Conservation (phyloP, 2,329 filamentous ascomycete species). For the Aspergillus alliaceus region DNA sequence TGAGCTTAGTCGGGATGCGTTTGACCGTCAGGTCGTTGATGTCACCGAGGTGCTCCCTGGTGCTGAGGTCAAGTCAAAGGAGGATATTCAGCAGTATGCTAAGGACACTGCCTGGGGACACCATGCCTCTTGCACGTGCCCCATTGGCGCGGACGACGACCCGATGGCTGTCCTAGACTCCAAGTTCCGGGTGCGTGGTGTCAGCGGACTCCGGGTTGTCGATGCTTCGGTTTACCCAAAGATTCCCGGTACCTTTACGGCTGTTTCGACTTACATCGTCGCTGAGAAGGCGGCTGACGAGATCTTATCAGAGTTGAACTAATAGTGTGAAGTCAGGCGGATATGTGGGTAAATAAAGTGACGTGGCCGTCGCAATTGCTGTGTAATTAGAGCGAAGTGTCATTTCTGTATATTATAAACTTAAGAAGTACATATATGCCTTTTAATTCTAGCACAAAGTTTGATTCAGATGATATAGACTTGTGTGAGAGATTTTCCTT, state of each 20-base stretch:
- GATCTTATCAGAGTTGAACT: no score
- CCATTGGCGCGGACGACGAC: conserved; percentile 57
- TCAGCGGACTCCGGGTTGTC: conserved; percentile 59
- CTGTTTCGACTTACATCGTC: conserved; percentile 56
- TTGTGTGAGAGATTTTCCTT: no score
- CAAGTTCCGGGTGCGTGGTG: conserved; percentile 58
- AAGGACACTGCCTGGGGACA: conserved; percentile 57
- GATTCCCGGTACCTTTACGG: conserved; percentile 56
- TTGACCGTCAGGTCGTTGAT: conserved; percentile 39
- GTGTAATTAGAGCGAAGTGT: no score
- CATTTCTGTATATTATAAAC: no score
- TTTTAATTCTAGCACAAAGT: no score
- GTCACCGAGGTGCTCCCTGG: conserved; percentile 48
- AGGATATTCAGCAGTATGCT: conserved; percentile 49
- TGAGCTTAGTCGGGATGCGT: conserved; percentile 51
- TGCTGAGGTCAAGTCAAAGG: conserved; percentile 42
- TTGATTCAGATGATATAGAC: no score
- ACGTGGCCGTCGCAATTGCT: no score
- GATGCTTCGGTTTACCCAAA: conserved; percentile 61
- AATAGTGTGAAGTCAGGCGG: no score
- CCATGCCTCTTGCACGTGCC: conserved; percentile 57
- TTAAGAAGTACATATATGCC: no score
- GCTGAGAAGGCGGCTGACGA: conserved; percentile 63
- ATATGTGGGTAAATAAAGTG: no score
- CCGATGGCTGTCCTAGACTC: conserved; percentile 57